phyloP scores from a whole-genome alignment of 2,329 filamentous ascomycete species.

The Ophiocordyceps robertsii region DNA sequence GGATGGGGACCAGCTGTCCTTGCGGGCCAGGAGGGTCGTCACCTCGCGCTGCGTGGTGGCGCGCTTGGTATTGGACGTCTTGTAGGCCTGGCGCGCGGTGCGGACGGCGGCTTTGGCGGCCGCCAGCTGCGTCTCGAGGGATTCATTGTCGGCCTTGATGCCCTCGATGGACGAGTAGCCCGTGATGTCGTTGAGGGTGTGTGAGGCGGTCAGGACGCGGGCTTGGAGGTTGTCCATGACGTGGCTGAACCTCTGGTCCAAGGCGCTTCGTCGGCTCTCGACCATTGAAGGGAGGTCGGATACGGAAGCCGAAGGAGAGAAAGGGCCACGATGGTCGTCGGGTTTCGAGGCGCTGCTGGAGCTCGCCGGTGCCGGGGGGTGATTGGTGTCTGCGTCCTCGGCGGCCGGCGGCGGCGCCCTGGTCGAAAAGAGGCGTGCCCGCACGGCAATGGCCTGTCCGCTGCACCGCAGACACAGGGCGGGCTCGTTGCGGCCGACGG shows the following conservation, averaged over 20 bases:
- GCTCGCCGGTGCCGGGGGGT: not conserved
- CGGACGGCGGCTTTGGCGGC: constrained; percentile 53
- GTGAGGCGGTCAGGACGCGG: constrained; percentile 71
- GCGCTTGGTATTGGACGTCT: constrained; percentile 69
- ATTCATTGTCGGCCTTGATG: constrained; percentile 65
- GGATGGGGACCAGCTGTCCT: constrained; percentile 75
- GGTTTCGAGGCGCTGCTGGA: not conserved
- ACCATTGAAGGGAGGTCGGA: constrained; percentile 17
- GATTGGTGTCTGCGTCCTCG: constrained; percentile 4
- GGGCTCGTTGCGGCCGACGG: not conserved
- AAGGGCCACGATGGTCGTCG: not conserved
- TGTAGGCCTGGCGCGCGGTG: constrained; percentile 60
- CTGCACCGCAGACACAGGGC: constrained; percentile 10
- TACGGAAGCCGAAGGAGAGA: not conserved
- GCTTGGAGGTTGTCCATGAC: constrained; percentile 85
- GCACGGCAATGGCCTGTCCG: constrained; percentile 9
- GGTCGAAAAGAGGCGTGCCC: constrained; percentile 13
- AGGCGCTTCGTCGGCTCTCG: constrained; percentile 17
- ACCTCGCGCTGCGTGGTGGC: constrained; percentile 91
- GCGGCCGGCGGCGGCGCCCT: constrained; percentile 10
- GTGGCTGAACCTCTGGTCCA: constrained; percentile 19
- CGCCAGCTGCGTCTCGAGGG: constrained; percentile 45
- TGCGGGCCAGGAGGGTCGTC: constrained; percentile 82
- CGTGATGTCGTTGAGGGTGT: constrained; percentile 85
- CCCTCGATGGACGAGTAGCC: constrained; percentile 86